These are phyloP conservation scores for Sporormia fimetaria DNA, from an alignment of 495 filamentous ascomycete genomes.

Conservation along the genomic window DNA sequence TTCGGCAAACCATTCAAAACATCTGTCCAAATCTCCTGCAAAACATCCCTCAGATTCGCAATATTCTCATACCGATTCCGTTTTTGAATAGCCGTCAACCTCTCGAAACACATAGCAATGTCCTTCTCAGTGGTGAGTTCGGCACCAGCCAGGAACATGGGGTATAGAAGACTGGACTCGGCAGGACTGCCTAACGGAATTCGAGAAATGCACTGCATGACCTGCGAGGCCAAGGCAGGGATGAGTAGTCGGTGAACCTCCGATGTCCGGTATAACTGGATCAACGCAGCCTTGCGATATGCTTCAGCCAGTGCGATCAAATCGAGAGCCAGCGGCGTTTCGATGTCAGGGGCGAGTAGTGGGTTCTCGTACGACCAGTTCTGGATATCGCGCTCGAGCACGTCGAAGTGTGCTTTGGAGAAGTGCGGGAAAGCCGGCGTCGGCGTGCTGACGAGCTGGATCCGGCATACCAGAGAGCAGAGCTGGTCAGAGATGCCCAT, in stretches of 20 bases:
- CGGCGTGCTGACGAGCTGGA: constrained; percentile 8
- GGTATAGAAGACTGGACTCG: constrained; percentile 18
- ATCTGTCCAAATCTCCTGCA: constrained; percentile 15
- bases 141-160: constrained; percentile 15
- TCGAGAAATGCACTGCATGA: constrained; percentile 12
- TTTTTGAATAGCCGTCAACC: constrained; percentile 11
- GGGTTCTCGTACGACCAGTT: constrained; percentile 18
- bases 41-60: constrained; percentile 9
- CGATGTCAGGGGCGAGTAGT: constrained; percentile 7
- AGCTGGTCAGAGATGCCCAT: constrained; percentile 19
- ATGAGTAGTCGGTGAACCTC: constrained; percentile 13
- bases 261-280: constrained; percentile 18
- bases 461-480: constrained; percentile 9
- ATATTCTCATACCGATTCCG: constrained; percentile 18
- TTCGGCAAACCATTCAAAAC: constrained; percentile 5
- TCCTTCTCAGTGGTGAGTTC: constrained; percentile 7
- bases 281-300: constrained; percentile 11
- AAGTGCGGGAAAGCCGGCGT: constrained; percentile 15
- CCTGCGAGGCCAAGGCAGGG: constrained; percentile 7
- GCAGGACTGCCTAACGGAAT: constrained; percentile 19
- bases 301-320: constrained; percentile 17
- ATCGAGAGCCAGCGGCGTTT: constrained; percentile 13
- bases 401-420: constrained; percentile 9
- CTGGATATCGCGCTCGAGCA: constrained; percentile 11
- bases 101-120: constrained; percentile 8